Evolutionary conservation across 257 asterid genomes (phyloP).

Genomic region (Penstemon davidsonii): DNA sequence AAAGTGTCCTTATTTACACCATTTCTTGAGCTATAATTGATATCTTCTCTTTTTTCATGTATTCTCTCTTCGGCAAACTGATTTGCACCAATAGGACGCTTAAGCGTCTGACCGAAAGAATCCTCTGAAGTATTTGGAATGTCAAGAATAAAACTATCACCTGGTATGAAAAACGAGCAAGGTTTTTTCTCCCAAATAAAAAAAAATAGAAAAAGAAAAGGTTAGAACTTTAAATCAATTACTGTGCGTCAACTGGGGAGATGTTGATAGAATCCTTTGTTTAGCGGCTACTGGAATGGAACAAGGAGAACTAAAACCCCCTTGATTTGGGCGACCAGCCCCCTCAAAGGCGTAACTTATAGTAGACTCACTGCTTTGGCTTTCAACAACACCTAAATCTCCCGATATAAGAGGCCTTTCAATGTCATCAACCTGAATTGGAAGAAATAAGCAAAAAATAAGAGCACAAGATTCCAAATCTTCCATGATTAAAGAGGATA

Average conservation of each 20-base stretch:
- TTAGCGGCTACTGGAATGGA: conserved; percentile 48
- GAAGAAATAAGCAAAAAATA: conserved; percentile 1
- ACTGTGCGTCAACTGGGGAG: conserved; percentile 67
- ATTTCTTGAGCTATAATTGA: conserved; percentile 25
- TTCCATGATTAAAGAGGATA: conserved; percentile 3
- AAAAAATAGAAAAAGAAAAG: conserved; percentile 18
- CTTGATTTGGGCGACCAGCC: conserved; percentile 44
- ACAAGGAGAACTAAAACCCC: conserved; percentile 41
- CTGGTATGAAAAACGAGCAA: conserved; percentile 46
- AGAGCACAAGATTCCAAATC: not conserved
- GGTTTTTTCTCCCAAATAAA: conserved; percentile 15
- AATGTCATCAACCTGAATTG: conserved; percentile 73
- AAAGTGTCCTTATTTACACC: conserved; percentile 33
- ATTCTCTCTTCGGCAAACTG: conserved; percentile 38
- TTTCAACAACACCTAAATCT: conserved; percentile 49
- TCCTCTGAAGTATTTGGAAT: conserved; percentile 73
- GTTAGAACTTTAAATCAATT: conserved; percentile 30
- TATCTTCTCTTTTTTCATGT: conserved; percentile 35
- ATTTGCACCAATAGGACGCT: conserved; percentile 32
- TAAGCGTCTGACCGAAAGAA: conserved; percentile 43
- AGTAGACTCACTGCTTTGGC: conserved; percentile 45
- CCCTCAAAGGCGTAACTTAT: conserved; percentile 41
- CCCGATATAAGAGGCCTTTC: conserved; percentile 84
- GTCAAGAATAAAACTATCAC: conserved; percentile 85
- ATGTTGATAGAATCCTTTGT: conserved; percentile 46